phyloP scores from a whole-genome alignment of 2,329 filamentous ascomycete genomes.

The Grosmannia serpens region DNA sequence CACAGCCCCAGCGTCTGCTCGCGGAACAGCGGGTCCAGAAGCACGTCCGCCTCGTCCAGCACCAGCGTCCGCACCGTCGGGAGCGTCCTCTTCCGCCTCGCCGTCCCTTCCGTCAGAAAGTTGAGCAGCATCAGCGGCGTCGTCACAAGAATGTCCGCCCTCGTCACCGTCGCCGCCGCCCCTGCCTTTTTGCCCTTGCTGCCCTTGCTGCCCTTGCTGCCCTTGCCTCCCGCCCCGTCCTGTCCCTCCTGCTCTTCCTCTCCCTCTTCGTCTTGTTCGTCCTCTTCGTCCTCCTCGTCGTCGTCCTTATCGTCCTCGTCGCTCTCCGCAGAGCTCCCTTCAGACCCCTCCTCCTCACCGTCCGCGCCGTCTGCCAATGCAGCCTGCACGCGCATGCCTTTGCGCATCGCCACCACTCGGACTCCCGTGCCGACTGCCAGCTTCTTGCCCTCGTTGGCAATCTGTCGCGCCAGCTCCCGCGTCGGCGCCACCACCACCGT shows the following conservation, averaged over 20 bases:
- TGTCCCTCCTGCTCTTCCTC: slow-evolving; percentile 12
- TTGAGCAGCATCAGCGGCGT: slow-evolving; percentile 72
- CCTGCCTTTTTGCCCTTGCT: slow-evolving; percentile 12
- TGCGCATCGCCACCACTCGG: slow-evolving; percentile 70
- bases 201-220: not conserved
- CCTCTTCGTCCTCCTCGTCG: slow-evolving; percentile 7
- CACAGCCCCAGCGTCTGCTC: slow-evolving; percentile 81
- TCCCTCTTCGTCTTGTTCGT: slow-evolving; percentile 22
- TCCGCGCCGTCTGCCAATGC: slow-evolving; percentile 23
- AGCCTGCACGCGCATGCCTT: slow-evolving; percentile 59
- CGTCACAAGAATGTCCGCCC: slow-evolving; percentile 68
- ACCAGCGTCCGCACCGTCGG: slow-evolving; percentile 63
- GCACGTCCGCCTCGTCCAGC: slow-evolving; percentile 89
- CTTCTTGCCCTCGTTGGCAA: slow-evolving; percentile 78
- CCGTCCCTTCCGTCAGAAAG: slow-evolving; percentile 36
- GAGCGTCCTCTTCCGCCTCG: slow-evolving; percentile 34
- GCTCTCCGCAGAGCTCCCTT: not conserved
- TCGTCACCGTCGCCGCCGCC: slow-evolving; percentile 39
- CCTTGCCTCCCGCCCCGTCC: not conserved
- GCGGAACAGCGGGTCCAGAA: slow-evolving; percentile 81
- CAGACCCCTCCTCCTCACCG: slow-evolving; percentile 15
- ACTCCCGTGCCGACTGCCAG: slow-evolving; percentile 60
- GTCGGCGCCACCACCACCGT: slow-evolving; percentile 68
- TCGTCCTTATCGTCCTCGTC: slow-evolving; percentile 14
- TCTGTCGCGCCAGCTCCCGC: slow-evolving; percentile 67